Base-by-base conservation (phyloP, 768 basidiomycete species). In the Mycena polygramma region DNA sequence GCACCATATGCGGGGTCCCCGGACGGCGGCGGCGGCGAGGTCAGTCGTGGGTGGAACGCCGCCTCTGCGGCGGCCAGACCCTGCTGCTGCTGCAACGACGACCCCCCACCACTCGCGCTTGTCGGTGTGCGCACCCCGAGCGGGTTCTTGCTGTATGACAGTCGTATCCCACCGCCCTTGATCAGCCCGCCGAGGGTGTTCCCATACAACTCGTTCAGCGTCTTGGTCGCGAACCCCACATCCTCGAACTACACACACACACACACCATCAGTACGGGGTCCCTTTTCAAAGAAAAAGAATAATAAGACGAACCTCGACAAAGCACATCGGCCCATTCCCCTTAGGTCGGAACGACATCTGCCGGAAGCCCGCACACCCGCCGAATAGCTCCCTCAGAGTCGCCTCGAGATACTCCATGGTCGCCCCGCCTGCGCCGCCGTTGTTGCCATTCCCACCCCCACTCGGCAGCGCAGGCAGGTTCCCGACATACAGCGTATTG, bases 241-340 rank as follows among this genome's bases (percentile, higher is more conserved):
- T 97, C 96, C 66, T 98, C 95, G 74, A 99, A 99, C 94, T 97
- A 76, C 9, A 26, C 4, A 41, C 59, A 66, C 45, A 24, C 11
- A 59, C 68, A 46, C 39, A 39, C 51, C 69, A 61, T 73, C 48
- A 79, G 71, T 37, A 64, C 55, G n/a, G 35, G 22, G n/a, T 51
- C 36, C 30, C 88, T 62, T 92, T 89, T 73, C 92, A 92, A 70
- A n/a, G 60, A 65, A 68, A 43, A 68, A 43, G 66, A 53, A 55
- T 8, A 60, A 55, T 8, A 60, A 55, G 35, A 71, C 76, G 73
- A 79, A 96, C 95, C 91, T 99, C 98, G 53, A 99, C 96, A 79
- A 99, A 99, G 81, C 98, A 99, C 97, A 99, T 99, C 10, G 97
- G 97, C 0, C 98, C 97, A 75, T 97, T 97, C 79, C 90, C 94